These are phyloP conservation scores for Kodamaea ohmeri DNA, from an alignment of 1,139 yeast genomes.

Conservation along the genomic window DNA sequence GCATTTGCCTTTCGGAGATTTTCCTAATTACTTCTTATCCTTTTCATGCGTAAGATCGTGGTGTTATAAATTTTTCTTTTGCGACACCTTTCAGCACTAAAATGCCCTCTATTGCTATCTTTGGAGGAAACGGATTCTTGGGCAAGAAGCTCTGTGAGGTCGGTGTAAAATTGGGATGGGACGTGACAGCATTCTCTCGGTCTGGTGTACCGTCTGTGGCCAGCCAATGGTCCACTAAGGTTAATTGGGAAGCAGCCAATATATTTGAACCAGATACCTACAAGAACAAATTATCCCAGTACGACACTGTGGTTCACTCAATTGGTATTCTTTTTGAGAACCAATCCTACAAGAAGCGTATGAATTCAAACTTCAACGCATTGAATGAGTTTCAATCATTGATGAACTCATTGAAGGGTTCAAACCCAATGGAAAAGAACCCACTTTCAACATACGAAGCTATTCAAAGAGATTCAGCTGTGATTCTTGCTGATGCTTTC, in stretches of 20 bases:
- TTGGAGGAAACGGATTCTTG: conserved; percentile 87
- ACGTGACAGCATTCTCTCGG: conserved; percentile 60
- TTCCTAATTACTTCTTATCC: no score
- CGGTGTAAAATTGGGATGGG: conserved; percentile 61
- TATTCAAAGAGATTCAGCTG: conserved; percentile 69
- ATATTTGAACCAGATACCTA: conserved; percentile 65
- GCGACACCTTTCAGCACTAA: no score
- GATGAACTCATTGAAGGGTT: conserved; percentile 29
- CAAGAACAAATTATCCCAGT: conserved; percentile 40
- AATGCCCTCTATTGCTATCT: conserved; percentile 50
- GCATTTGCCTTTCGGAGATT: not conserved
- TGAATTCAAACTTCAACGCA: conserved; percentile 42
- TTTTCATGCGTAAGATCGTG: not conserved
- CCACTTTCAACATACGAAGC: conserved; percentile 53
- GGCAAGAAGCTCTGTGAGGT: conserved; percentile 71
- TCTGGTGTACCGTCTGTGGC: conserved; percentile 56
- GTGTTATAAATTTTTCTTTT: no score
- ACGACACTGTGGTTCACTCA: conserved; percentile 76
- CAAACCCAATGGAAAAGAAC: conserved; percentile 55
- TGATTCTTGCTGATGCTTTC: conserved; percentile 58
- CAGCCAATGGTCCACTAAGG: conserved; percentile 52
- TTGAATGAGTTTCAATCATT: conserved; percentile 31
- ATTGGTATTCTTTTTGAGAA: conserved; percentile 74
- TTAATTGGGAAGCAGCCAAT: conserved; percentile 69
- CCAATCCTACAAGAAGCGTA: conserved; percentile 56